These are phyloP conservation scores for Chytridiales sp. DNA, from an alignment of 371 early-diverging fungal species.

Conservation along the genomic window DNA sequence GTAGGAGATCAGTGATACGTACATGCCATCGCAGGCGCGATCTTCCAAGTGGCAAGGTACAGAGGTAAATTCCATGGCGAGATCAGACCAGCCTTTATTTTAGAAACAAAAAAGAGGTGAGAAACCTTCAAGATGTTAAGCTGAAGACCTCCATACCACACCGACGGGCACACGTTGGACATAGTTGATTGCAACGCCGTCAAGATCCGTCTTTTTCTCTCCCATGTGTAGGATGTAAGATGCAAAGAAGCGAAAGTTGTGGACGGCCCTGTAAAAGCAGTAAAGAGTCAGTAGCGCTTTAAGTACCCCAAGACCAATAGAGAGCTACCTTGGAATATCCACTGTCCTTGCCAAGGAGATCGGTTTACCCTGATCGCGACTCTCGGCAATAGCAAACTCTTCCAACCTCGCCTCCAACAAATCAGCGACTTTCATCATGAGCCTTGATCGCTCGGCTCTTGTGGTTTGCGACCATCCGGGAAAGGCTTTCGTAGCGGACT, in stretches of 20 bases:
- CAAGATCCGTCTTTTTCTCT: conserved; percentile 36
- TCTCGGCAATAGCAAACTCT: conserved; percentile 43
- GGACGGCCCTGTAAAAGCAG: conserved; percentile 41
- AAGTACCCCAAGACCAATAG: neutral
- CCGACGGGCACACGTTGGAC: conserved; percentile 62
- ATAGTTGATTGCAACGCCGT: conserved; percentile 44
- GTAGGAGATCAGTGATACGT: conserved; percentile 10
- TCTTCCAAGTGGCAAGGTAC: conserved; percentile 75
- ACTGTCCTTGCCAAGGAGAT: conserved; percentile 55
- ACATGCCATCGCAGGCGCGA: conserved; percentile 72
- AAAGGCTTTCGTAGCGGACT: conserved; percentile 66
- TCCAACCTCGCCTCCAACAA: conserved; percentile 53
- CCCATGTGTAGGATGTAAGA: conserved; percentile 40
- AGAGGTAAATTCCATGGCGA: conserved; percentile 67
- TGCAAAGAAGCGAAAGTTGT: conserved; percentile 75
- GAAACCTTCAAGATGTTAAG: neutral
- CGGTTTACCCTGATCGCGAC: conserved; percentile 58
- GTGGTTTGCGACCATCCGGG: conserved; percentile 60
- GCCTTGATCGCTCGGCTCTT: conserved; percentile 45
- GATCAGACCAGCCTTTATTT: conserved; percentile 56
- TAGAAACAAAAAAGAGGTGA: neutral
- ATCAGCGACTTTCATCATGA: conserved; percentile 62
- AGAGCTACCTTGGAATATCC: conserved; percentile 59
- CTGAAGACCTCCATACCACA: conserved; percentile 33
- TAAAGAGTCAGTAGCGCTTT: neutral